Evolutionary conservation across 768 basidiomycete species (phyloP), one percentile per base, ranked within the genome.

Genomic region (Hygrocybe coccinea): DNA sequence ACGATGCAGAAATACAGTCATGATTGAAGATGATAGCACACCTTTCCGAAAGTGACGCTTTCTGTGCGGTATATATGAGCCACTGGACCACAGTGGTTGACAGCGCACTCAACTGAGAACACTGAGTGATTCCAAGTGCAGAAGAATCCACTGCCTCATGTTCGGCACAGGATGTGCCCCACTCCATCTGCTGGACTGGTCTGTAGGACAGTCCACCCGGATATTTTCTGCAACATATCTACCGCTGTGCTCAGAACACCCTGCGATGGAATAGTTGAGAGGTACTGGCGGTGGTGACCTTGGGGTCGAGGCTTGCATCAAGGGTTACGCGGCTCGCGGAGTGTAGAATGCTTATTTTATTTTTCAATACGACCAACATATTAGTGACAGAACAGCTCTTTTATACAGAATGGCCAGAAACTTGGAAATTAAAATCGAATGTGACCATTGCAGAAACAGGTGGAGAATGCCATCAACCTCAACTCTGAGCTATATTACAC

Each of bases 11-110:
- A 43, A 15, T 1, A 53, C 12, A 38, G 14, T 35, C 1, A 49
- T 19, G 22, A 15, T 36, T n/a, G 21, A 51, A 2, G 34, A 11
- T 34, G 9, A 38, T 9, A 39, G 50, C 71, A 63, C 60, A 89
- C 89, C 79, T 91, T 91, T 62, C 90, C 89, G 69, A 91, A 91
- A 10, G 83, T 89, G 60, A 91, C 81, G 52, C 73, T 82, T 65
- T 83, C 89, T 90, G 47, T 11, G 35, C 33, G 17, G 48, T 29
- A 36, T 47, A 44, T 34, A n/a, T 38, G 14, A 34, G 36, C 36
- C 22, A 25, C 25, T 44, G 45, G 48, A 25, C 6, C 24, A 15
- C 36, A 25, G 5, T 14, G 14, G 35, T 17, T 22, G 43, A 48
- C 37, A 34, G 36, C 55, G 56, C 44, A 76, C 74, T 78, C 77